Base-by-base conservation (phyloP, 2,329 filamentous ascomycete species). In the Aureobasidium sp. region DNA sequence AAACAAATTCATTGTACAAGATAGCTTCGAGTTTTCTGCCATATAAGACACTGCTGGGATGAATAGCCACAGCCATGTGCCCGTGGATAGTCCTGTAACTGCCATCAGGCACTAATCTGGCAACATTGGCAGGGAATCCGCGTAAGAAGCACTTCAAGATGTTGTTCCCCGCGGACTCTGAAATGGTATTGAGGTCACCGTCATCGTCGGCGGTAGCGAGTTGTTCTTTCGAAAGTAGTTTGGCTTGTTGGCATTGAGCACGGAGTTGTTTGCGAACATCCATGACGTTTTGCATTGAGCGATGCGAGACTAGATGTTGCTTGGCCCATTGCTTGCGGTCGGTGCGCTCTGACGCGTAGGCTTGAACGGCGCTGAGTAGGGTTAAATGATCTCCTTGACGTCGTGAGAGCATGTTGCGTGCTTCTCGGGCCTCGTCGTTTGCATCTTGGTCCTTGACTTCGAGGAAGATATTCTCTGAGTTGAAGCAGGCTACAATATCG, bases 401-500 rank as follows among this genome's bases (percentile, higher is more conserved):
- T 2, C 83, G 77, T 67, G 80, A 82, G 0, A 87, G 75, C 65
- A 83, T 79, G 7, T 78, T 76, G 17, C 85, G 76, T 1, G 83
- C 82, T 52, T 75, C 74, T 60, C 82, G 79, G 1, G 83, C 84
- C 65, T 81, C 77, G 68, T 86, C 82, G 65, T 83, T 82, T 64
- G 79, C 82, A 66, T 86, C 83, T 67, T 86, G 84, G 0, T 81
- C 83, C 2, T 79, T 79, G 4, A 82, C 76, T 64, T 84, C 82
- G 5, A 86, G 71, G 70, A 86, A 87, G 34, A 87, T 80, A 67
- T 82, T 85, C 68, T 87, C 85, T 0, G 86, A 84, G 64, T 82
- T 85, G n/a, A 87, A 76, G 48, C 81, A 83, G 0, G 85, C 82
- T 55, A 87, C 89, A 61, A 97, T 87, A 69, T 97, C 94, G 65